Evolutionary conservation across 768 basidiomycete species (phyloP), one percentile per base, ranked within the genome.

Genomic region (Leccinellum albellum): DNA sequence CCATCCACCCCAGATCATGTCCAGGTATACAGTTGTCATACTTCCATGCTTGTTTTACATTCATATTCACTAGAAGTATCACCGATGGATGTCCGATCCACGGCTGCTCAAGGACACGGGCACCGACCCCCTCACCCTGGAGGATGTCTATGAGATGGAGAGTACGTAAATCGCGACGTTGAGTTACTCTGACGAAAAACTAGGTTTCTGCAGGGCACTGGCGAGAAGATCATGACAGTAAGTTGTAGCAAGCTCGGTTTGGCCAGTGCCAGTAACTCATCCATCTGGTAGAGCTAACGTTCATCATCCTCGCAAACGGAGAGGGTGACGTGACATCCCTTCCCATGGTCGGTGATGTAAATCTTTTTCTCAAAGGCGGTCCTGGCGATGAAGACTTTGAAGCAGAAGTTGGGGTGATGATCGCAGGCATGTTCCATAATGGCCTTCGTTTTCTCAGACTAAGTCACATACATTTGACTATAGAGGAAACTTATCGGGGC

Each of bases 341-440:
- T 57, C 81, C 79, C 10, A 94, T 96, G 93, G 75, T 95, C 20
- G 95, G 95, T 31, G 95, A 98, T 68, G 93, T 94, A 33, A 97
- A 97, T 70, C 73, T 97, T 26, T 97, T 97, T 70, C 73, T 96
- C 44, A 87, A 88, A 47, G 84, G 85, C 47, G 61, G 68, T 17
- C 70, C 71, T 21, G 66, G 70, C 1, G 72, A 74, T 6, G 73
- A 78, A 23, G 76, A 74, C 32, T 80, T 83, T 54, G 86, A 93
- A 60, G 90, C 84, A 3, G 95, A 98, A 66, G 82, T 86, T 26
- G 93, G 96, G 70, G 86, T 96, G 58, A 98, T 96, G 94, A 88
- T 96, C 58, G 93, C 94, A 64, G 89, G 91, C 86, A 59, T 47
- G 54, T 20, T n/a, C 23, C 32, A 28, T 42, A 42, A 21, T 12